These are phyloP conservation scores for Prunus yedoensis DNA, from an alignment of 331 rosid species.

Conservation along the genomic window DNA sequence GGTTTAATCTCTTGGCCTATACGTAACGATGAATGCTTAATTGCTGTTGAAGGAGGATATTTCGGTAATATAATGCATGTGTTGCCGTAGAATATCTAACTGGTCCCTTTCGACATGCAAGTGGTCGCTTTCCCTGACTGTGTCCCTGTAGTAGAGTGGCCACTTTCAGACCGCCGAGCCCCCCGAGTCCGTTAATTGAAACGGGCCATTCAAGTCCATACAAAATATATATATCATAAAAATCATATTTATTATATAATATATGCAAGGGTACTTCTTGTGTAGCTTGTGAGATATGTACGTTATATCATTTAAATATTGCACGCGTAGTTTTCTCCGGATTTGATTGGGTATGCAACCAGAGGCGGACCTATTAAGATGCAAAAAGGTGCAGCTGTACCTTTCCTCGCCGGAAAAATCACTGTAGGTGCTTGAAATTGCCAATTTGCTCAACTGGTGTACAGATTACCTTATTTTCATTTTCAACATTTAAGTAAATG, in stretches of 20 bases:
- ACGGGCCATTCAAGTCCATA: slow-evolving; percentile 7
- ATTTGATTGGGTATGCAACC: no score
- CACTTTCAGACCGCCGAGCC: background rate
- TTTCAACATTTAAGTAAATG: no score
- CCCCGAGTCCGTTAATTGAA: background rate
- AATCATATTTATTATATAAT: background rate
- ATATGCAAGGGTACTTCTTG: background rate
- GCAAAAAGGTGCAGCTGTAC: no score
- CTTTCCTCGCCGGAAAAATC: no score
- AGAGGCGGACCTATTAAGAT: no score
- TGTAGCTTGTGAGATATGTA: background rate
- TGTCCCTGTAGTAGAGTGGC: slow-evolving; percentile 8
- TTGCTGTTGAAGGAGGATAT: background rate
- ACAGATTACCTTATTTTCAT: no score
- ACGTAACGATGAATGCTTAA: background rate
- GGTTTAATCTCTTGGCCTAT: background rate
- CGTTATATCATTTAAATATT: no score
- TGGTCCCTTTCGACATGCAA: slow-evolving; percentile 10
- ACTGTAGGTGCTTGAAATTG: no score
- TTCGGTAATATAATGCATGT: slow-evolving; percentile 1
- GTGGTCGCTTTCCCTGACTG: background rate
- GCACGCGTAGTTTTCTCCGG: no score
- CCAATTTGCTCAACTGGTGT: no score
- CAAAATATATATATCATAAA: background rate
- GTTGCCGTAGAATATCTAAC: background rate